Percentiles rank a stretch among this genome's conserved stretches.
phyloP scores from a whole-genome alignment of 2,329 filamentous ascomycete genomes.

The Alternaria atra region DNA sequence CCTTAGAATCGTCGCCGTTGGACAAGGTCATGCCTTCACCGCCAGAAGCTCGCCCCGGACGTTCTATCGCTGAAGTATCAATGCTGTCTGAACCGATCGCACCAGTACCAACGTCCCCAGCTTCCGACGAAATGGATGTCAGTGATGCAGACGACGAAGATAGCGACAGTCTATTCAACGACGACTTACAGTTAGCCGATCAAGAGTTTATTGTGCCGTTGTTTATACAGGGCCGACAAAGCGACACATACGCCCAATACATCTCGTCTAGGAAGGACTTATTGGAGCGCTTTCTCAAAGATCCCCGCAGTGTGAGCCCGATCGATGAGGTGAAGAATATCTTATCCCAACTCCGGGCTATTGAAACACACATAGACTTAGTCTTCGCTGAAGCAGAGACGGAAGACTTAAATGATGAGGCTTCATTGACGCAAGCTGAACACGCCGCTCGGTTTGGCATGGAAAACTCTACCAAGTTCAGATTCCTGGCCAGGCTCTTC shows the following conservation, averaged over 20 bases:
- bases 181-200: constrained; percentile 38
- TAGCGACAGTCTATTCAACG: constrained; percentile 33
- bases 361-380: constrained; percentile 48
- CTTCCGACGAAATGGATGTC: constrained; percentile 27
- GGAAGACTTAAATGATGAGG: constrained; percentile 11
- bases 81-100: constrained; percentile 1
- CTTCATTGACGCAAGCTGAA: constrained; percentile 26
- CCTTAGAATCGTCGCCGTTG: constrained; percentile 5
- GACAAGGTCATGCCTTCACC: constrained; percentile 5
- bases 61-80: constrained; percentile 11
- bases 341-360: constrained; percentile 30
- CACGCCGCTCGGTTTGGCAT: constrained; percentile 38
- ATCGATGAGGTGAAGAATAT: constrained; percentile 29
- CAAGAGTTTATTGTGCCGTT: constrained; percentile 48
- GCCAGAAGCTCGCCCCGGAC: constrained; percentile 6
- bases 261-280: constrained; percentile 30
- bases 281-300: constrained; percentile 26
- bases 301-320: constrained; percentile 21
- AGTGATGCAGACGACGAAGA: constrained; percentile 34
- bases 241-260: constrained; percentile 30
- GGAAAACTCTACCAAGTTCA: constrained; percentile 47
- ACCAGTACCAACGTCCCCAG: not conserved
- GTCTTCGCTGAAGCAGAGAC: constrained; percentile 33
- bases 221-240: constrained; percentile 44
- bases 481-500: constrained; percentile 39